Percentiles rank a stretch among this genome's conserved stretches.
Evolutionary conservation across 768 basidiomycete species (phyloP).

Genomic region (Panaeolus papilionaceus): DNA sequence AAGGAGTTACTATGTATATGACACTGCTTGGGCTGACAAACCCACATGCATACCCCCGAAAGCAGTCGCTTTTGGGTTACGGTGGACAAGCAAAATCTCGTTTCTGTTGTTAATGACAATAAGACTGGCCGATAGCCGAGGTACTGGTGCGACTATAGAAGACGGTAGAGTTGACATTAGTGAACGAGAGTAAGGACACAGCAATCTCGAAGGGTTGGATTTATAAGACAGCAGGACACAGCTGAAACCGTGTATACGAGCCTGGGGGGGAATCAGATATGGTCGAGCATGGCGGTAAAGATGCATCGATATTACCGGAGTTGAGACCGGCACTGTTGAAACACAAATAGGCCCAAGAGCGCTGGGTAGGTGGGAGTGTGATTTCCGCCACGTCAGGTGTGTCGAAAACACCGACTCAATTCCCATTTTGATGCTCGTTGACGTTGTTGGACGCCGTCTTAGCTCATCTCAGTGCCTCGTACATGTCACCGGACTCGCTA

Average conservation of each 20-base stretch:
- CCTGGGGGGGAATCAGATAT: not conserved
- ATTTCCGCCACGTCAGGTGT: constrained; percentile 10
- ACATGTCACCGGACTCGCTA: not conserved
- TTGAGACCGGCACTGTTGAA: constrained; percentile 6
- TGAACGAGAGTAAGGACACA: not conserved
- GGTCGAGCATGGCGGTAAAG: constrained; percentile 7
- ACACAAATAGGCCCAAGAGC: not conserved
- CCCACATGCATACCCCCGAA: constrained; percentile 75
- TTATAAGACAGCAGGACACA: not conserved
- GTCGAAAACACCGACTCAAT: not conserved
- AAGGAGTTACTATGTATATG: constrained; percentile 9
- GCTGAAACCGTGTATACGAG: not conserved
- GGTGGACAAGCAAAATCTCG: constrained; percentile 73
- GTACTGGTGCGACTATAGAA: constrained; percentile 29
- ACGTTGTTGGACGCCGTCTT: too few species aligned
- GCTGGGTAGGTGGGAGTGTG: not conserved
- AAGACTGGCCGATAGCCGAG: constrained; percentile 71
- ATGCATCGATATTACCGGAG: constrained; percentile 2
- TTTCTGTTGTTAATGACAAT: constrained; percentile 69
- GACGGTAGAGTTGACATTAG: constrained; percentile 1
- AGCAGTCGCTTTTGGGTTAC: constrained; percentile 66
- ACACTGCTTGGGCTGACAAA: not conserved
- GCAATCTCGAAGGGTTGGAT: not conserved
- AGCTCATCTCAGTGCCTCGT: not conserved
- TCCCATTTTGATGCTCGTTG: not conserved